phyloP scores from a whole-genome alignment of 306 rosid genomes.

The Fragaria iinumae region DNA sequence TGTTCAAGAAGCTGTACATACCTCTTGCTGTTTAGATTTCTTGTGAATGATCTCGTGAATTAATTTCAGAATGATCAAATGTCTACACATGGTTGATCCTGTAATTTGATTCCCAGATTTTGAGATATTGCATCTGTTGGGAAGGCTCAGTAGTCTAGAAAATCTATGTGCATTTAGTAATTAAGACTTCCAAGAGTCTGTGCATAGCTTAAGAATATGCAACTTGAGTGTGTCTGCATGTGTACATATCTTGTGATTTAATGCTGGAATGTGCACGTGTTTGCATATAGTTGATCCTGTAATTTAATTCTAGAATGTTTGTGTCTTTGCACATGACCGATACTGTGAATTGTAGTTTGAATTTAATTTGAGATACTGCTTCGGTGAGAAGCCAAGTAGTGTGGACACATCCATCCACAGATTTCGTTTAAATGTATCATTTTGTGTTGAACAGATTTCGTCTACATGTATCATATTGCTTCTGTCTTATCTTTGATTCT shows the following conservation, averaged over 20 bases:
- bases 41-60: not conserved
- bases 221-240: not conserved
- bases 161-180: not conserved
- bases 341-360: not conserved
- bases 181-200: not conserved
- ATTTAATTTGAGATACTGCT: not conserved
- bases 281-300: not conserved
- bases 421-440: not conserved
- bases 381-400: not conserved
- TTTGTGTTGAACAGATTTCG: not conserved
- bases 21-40: not conserved
- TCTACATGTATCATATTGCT: not conserved
- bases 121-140: not conserved
- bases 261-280: not conserved
- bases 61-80: not conserved
- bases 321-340: not conserved
- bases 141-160: not conserved
- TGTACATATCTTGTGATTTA: not conserved
- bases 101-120: not conserved
- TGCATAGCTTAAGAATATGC: not conserved
- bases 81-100: not conserved
- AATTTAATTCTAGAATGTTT: not conserved
- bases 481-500: not conserved
- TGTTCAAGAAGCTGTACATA: not conserved
- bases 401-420: not conserved